A percentile compares a stretch with the other conserved stretches of the same genome.
Conservation (phyloP, 2,329 filamentous ascomycete genomes). For the Cladophialophora bantiana region DNA sequence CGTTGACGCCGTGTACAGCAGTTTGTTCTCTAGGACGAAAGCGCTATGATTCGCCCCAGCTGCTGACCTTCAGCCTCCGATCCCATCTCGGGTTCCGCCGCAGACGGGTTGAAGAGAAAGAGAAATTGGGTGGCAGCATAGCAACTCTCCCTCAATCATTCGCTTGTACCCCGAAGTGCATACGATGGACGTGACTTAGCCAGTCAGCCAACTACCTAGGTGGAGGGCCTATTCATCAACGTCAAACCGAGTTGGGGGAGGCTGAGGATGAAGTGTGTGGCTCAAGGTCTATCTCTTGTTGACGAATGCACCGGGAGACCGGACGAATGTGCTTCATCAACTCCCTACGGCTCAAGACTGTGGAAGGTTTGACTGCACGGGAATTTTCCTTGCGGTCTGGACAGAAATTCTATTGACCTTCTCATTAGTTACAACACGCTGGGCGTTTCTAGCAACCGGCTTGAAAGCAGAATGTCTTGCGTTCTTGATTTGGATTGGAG, state of each 20-base stretch:
- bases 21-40: constrained; percentile 83
- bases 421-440: background rate
- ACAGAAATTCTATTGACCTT: constrained; percentile 1
- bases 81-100: background rate
- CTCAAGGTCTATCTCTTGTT: background rate
- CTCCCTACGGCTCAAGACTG: background rate
- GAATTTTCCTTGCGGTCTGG: background rate
- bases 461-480: background rate
- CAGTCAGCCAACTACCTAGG: background rate
- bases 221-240: background rate
- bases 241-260: background rate
- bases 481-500: background rate
- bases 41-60: constrained; percentile 33
- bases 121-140: background rate
- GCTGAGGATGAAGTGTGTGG: background rate
- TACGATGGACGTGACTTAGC: background rate
- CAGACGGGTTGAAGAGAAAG: background rate
- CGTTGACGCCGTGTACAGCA: constrained; percentile 98
- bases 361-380: constrained; percentile 2
- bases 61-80: background rate
- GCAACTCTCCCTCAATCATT: background rate
- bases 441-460: background rate
- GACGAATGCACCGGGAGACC: background rate
- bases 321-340: background rate
- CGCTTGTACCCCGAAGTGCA: background rate